These are phyloP conservation scores for Aspergillus thermomutatus DNA, from an alignment of 2,329 filamentous ascomycete genomes.

Conservation along the genomic window DNA sequence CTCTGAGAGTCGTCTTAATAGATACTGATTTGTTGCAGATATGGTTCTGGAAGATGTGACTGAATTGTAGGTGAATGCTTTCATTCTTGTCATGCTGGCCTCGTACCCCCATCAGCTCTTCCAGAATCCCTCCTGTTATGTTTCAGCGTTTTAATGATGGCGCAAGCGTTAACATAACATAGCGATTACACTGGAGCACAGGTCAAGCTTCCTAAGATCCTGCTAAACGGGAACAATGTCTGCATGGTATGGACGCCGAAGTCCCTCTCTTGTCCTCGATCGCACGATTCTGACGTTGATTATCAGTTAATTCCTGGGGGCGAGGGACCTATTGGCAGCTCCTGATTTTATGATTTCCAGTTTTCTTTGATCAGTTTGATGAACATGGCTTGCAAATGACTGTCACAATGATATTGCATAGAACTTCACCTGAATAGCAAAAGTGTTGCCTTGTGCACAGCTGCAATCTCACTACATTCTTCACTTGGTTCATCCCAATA, in stretches of 20 bases:
- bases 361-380: conserved; percentile 8
- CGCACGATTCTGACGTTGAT: not conserved
- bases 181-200: conserved; percentile 90
- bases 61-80: conserved; percentile 68
- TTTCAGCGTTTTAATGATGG: not conserved
- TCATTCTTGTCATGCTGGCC: not conserved
- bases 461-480: not conserved
- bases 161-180: conserved; percentile 14
- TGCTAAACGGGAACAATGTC: conserved; percentile 97
- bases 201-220: conserved; percentile 86
- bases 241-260: conserved; percentile 74
- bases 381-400: conserved; percentile 13
- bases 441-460: not conserved
- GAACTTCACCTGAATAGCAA: conserved; percentile 13
- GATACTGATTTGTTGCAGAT: conserved; percentile 53
- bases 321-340: conserved; percentile 58
- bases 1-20: conserved; percentile 10
- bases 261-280: not conserved
- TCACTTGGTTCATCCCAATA: not conserved
- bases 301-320: conserved; percentile 71
- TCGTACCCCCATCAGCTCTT: not conserved
- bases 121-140: not conserved
- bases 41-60: conserved; percentile 98
- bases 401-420: conserved; percentile 14
- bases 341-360: conserved; percentile 19